Evolutionary conservation across 2,329 filamentous ascomycete genomes (phyloP).

Genomic region (Neofusicoccum parvum): DNA sequence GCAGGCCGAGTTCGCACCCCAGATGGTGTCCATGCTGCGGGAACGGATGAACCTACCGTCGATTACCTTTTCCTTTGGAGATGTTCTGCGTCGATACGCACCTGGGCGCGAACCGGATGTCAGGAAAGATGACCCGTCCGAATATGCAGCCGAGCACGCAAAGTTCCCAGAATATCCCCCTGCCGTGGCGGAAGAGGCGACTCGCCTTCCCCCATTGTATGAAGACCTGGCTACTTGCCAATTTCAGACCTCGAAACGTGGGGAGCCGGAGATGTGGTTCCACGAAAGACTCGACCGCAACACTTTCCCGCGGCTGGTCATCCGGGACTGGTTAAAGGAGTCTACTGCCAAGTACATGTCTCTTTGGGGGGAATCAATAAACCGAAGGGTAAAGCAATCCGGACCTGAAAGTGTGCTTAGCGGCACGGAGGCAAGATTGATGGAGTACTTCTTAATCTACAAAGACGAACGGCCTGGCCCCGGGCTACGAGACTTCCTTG

Average conservation of each 20-base stretch:
- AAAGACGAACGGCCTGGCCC: not conserved
- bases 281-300: not conserved
- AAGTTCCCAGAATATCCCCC: constrained; percentile 32
- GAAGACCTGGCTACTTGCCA: not conserved
- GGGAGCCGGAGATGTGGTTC: not conserved
- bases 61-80: constrained; percentile 1
- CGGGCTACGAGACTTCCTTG: not conserved
- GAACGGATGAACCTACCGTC: not conserved
- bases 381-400: not conserved
- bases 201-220: not conserved
- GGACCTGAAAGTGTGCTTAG: not conserved
- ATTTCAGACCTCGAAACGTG: not conserved
- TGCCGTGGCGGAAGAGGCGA: constrained; percentile 36
- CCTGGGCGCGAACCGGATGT: constrained; percentile 22
- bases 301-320: not conserved
- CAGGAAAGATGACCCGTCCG: not conserved
- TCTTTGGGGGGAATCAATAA: not conserved
- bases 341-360: too few species aligned
- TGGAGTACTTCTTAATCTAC: not conserved
- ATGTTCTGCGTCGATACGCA: not conserved
- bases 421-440: not conserved
- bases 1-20: constrained; percentile 4
- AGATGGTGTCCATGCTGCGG: not conserved
- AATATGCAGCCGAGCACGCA: not conserved
- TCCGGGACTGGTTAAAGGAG: too few species aligned